phyloP scores from a whole-genome alignment of 345 rosid species.

The Eucalyptus brandiana region DNA sequence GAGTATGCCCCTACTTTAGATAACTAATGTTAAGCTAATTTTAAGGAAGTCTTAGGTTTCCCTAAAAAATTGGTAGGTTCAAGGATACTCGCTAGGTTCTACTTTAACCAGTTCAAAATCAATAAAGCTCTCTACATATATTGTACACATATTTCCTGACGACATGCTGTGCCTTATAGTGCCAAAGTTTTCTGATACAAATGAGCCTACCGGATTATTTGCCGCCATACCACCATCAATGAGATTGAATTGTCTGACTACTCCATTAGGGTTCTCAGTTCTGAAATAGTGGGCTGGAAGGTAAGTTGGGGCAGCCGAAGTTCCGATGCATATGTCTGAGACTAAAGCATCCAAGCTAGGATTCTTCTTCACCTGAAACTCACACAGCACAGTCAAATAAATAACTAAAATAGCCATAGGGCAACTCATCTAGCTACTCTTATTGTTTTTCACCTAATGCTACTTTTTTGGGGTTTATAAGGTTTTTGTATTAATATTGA shows the following conservation, averaged over 20 bases:
- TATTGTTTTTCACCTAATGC: neutral
- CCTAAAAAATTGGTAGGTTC: neutral
- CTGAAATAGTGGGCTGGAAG: conserved; percentile 36
- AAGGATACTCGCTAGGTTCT: neutral
- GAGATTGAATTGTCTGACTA: conserved; percentile 35
- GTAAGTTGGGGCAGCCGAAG: conserved; percentile 69
- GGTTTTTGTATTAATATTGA: neutral
- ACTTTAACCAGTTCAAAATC: neutral
- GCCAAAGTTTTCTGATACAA: neutral
- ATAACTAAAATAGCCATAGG: neutral
- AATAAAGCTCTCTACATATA: neutral
- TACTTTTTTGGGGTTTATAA: neutral
- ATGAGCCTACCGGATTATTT: conserved; percentile 24
- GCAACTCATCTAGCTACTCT: neutral
- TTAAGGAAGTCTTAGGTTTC: neutral
- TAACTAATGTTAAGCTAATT: neutral
- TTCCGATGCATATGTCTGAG: conserved; percentile 46
- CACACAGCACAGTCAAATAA: neutral
- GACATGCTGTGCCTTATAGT: neutral
- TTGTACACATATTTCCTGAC: neutral
- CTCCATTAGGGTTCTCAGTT: conserved; percentile 16
- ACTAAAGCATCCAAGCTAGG: conserved; percentile 30
- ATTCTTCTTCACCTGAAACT: conserved; percentile 12
- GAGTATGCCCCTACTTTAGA: neutral
- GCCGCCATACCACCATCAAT: conserved; percentile 82